phyloP scores from a whole-genome alignment of 177 flowering plant species.

The Vitis hybrid region DNA sequence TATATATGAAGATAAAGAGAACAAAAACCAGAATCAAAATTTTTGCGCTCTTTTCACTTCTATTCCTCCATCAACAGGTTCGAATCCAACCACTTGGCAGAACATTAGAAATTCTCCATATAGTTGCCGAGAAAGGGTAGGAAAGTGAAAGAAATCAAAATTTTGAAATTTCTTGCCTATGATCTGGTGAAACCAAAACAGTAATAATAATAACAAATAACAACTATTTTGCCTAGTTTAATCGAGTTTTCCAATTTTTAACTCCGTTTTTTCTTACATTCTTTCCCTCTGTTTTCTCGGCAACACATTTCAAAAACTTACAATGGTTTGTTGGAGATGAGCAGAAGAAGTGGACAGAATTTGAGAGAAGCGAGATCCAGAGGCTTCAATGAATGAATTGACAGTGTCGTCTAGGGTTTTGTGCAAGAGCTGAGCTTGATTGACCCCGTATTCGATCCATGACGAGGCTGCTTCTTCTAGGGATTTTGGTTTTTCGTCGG shows the following conservation, averaged over 20 bases:
- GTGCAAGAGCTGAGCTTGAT: constrained; percentile 51
- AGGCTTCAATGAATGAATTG: constrained; percentile 41
- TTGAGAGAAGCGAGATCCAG: constrained; percentile 61
- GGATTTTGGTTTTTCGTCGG: neutral
- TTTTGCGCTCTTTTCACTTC: no score
- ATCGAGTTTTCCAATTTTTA: neutral
- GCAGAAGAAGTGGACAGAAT: constrained; percentile 64
- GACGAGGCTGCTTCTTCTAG: constrained; percentile 22
- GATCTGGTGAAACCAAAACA: no score
- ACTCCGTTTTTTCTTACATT: neutral
- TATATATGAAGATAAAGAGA: no score
- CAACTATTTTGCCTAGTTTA: neutral
- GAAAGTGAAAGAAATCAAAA: neutral
- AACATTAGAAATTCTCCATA: neutral
- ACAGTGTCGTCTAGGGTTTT: constrained; percentile 38
- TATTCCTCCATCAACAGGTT: no score
- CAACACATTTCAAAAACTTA: constrained; percentile 20
- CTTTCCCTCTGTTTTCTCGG: neutral
- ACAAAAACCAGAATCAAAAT: no score
- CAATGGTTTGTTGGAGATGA: constrained; percentile 59
- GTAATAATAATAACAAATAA: neutral
- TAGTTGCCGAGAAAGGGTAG: neutral
- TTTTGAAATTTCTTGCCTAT: neutral
- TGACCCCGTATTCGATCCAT: constrained; percentile 69
- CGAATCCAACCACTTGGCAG: neutral